These are phyloP conservation scores for Thielaviopsis ethacetica DNA, from an alignment of 2,329 filamentous ascomycete genomes.

Conservation along the genomic window DNA sequence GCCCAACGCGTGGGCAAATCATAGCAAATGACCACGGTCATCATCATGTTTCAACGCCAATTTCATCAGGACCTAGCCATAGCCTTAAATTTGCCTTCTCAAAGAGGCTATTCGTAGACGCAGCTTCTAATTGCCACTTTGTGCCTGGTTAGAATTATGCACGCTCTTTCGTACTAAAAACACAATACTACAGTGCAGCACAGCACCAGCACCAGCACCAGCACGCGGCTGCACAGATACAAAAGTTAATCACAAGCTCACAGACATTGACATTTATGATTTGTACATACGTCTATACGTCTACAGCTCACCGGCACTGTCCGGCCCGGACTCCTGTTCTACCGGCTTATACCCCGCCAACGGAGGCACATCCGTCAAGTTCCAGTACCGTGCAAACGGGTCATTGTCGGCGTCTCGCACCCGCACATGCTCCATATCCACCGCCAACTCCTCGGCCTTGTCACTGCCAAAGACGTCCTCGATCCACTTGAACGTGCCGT, in stretches of 20 bases:
- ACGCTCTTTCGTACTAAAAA: not conserved
- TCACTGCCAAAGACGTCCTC: not conserved
- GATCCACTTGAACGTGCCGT: not conserved
- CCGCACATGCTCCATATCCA: conserved; percentile 1
- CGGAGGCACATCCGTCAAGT: conserved; percentile 1
- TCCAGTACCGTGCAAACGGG: not conserved
- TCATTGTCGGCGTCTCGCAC: not conserved
- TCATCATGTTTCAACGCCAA: not conserved
- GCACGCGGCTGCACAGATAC: not conserved
- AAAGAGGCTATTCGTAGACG: not conserved
- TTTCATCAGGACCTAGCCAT: not conserved
- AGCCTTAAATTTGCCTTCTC: not conserved
- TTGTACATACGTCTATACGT: not conserved
- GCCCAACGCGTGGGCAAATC: not conserved
- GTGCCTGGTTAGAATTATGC: not conserved
- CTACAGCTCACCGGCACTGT: not conserved
- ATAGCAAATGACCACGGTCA: not conserved
- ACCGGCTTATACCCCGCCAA: not conserved
- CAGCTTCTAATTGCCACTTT: not conserved
- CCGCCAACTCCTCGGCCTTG: not conserved
- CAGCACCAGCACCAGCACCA: too few species aligned
- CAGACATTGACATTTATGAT: not conserved
- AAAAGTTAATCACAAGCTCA: not conserved
- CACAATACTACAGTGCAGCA: not conserved
- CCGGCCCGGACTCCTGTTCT: not conserved